Conservation (phyloP, 768 basidiomycete species). For the Clathrus columnatus region DNA sequence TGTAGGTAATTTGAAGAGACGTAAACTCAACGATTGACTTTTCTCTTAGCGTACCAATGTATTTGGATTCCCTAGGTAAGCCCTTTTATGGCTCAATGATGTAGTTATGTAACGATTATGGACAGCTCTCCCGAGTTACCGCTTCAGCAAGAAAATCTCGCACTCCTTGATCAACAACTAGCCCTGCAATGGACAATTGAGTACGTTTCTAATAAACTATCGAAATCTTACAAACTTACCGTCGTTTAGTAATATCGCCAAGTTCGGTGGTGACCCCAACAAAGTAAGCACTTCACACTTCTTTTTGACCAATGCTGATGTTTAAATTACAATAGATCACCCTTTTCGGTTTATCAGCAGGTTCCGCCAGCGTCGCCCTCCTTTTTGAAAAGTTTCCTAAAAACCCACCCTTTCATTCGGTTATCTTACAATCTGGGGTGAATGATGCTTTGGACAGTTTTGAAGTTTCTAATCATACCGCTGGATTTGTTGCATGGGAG, state of each 20-base stretch:
- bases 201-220: background rate
- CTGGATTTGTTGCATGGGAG: background rate
- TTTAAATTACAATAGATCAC: background rate
- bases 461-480: background rate
- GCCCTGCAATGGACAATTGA: conserved; percentile 6
- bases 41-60: conserved; percentile 5
- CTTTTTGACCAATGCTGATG: background rate
- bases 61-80: conserved; percentile 7
- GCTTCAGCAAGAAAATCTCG: conserved; percentile 4
- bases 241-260: conserved; percentile 8
- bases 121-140: conserved; percentile 4
- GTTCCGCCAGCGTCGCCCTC: conserved; percentile 6
- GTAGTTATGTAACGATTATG: background rate
- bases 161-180: conserved; percentile 7
- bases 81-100: background rate
- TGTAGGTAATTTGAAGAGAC: background rate
- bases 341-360: conserved; percentile 6
- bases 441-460: conserved; percentile 4
- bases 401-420: conserved; percentile 3
- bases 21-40: background rate
- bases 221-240: background rate
- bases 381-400: conserved; percentile 3
- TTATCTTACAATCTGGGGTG: conserved; percentile 7
- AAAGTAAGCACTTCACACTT: background rate
- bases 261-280: conserved; percentile 9